Conservation (phyloP, 345 rosid species). For the Eucalyptus virginea region DNA sequence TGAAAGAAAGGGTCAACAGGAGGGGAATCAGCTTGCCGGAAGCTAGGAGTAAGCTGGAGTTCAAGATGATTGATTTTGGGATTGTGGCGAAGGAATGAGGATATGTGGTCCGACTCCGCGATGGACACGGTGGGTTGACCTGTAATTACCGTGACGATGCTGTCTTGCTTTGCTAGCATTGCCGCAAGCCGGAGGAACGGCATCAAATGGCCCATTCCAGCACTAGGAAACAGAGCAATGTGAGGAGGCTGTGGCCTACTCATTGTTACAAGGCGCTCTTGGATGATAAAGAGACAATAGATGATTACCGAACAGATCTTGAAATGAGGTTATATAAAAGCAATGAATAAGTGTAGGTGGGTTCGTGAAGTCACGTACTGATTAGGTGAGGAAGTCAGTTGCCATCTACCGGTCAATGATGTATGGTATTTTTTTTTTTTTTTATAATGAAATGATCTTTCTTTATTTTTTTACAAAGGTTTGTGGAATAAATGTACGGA, state of each 20-base stretch:
- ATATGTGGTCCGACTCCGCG: constrained; percentile 15
- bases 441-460: too few relatives aligned
- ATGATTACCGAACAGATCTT: neutral
- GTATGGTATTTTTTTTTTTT: too few relatives aligned
- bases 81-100: constrained; percentile 8
- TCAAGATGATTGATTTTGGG: constrained; percentile 14
- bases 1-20: constrained; percentile 13
- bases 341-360: neutral
- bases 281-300: neutral
- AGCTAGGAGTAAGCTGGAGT: constrained; percentile 7
- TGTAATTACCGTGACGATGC: constrained; percentile 26
- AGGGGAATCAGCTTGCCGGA: neutral
- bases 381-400: too few relatives aligned
- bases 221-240: constrained; percentile 21
- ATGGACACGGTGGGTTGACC: constrained; percentile 14
- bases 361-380: fast-evolving
- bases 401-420: neutral
- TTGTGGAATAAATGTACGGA: neutral
- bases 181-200: constrained; percentile 35
- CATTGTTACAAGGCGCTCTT: neutral
- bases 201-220: constrained; percentile 33
- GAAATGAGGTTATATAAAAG: neutral
- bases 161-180: neutral
- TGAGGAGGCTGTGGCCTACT: neutral
- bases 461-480: neutral